Percentiles rank a stretch among this genome's conserved stretches.
Evolutionary conservation across 768 basidiomycete genomes (phyloP).

Genomic region (Leccinum fibrillosum): DNA sequence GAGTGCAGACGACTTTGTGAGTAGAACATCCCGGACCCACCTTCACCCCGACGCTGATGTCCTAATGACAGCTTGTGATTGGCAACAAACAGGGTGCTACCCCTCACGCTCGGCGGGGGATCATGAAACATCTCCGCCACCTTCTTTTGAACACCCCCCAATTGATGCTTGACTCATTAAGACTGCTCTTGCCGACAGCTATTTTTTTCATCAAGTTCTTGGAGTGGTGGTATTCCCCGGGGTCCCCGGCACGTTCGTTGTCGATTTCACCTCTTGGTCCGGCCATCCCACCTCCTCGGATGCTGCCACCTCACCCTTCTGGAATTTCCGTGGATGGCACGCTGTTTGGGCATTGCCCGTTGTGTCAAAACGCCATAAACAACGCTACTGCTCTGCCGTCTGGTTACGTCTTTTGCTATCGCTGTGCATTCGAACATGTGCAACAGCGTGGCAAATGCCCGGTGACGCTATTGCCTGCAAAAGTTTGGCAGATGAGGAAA

Average conservation of each 20-base stretch:
- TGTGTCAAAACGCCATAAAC: slow-evolving; percentile 68
- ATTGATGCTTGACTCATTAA: slow-evolving; percentile 71
- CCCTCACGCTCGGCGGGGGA: slow-evolving; percentile 31
- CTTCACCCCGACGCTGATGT: slow-evolving; percentile 1
- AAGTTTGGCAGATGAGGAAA: slow-evolving; percentile 82
- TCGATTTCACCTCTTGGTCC: slow-evolving; percentile 61
- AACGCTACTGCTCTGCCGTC: slow-evolving; percentile 91
- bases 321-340: slow-evolving; percentile 61
- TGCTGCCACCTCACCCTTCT: slow-evolving; percentile 71
- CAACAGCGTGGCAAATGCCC: slow-evolving; percentile 79
- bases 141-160: slow-evolving; percentile 54
- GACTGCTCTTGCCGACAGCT: slow-evolving; percentile 76
- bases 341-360: slow-evolving; percentile 79
- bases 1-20: slow-evolving; percentile 74
- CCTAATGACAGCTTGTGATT: slow-evolving; percentile 14
- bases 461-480: slow-evolving; percentile 74
- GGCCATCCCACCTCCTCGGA: slow-evolving; percentile 70
- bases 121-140: slow-evolving; percentile 43
- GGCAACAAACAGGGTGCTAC: slow-evolving; percentile 13
- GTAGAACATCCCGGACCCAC: slow-evolving; percentile 21
- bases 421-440: slow-evolving; percentile 83
- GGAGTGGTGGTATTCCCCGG: slow-evolving; percentile 99
- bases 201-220: slow-evolving; percentile 96
- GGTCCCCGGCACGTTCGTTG: slow-evolving; percentile 77
- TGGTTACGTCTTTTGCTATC: slow-evolving; percentile 94